phyloP scores from a whole-genome alignment of 148 eudicot genomes.

The Rhododendron ovatum region DNA sequence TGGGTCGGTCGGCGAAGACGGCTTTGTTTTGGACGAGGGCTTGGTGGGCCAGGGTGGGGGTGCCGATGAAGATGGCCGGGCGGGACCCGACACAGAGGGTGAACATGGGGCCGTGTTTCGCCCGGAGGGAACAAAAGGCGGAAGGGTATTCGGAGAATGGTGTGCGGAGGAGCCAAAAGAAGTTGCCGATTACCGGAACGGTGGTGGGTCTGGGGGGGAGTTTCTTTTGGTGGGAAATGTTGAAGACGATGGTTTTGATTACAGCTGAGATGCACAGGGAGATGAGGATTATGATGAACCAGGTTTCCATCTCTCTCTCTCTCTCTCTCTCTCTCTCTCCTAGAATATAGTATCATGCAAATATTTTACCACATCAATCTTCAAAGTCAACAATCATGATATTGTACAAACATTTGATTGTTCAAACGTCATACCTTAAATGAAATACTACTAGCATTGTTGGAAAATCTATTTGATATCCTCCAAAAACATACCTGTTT shows the following conservation, averaged over 20 bases:
- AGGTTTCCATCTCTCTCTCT: constrained; percentile 8
- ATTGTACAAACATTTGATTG: too few species aligned
- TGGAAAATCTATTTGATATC: too few species aligned
- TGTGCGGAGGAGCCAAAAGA: constrained; percentile 29
- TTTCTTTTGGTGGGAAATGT: constrained; percentile 9
- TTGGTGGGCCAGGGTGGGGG: constrained; percentile 17
- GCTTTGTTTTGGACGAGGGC: constrained; percentile 39
- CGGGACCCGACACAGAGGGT: constrained; percentile 7
- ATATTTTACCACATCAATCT: too few species aligned
- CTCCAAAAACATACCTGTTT: too few species aligned
- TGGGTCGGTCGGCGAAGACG: constrained; percentile 27
- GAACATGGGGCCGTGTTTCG: constrained; percentile 42
- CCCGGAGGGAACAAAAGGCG: constrained; percentile 22
- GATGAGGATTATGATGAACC: constrained; percentile 18
- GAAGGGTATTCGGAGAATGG: constrained; percentile 37
- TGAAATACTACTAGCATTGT: too few species aligned
- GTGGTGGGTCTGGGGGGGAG: constrained; percentile 54
- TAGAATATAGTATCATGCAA: too few species aligned
- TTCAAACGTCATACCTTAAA: too few species aligned
- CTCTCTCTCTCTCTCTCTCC: not conserved
- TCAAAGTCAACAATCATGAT: too few species aligned
- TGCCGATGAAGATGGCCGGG: constrained; percentile 3
- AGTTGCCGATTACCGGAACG: constrained; percentile 31
- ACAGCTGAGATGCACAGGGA: constrained; percentile 34
- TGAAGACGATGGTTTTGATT: constrained; percentile 23